Percentiles rank a stretch among this genome's conserved stretches.
phyloP scores from a whole-genome alignment of 371 early-diverging fungal genomes.

The Quaeritorhiza haematococci region DNA sequence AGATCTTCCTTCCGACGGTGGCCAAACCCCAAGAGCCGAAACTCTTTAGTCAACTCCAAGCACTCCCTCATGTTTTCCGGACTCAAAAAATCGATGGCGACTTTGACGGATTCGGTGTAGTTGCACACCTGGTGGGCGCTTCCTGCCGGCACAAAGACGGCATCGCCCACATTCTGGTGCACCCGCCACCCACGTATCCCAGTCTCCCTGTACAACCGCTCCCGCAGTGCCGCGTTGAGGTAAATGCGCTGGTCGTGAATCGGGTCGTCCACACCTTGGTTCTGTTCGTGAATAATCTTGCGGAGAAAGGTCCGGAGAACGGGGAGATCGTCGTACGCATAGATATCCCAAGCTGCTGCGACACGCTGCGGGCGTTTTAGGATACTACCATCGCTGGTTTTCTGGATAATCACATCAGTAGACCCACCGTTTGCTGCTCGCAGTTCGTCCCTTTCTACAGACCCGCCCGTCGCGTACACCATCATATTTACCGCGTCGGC shows the following conservation, averaged over 20 bases:
- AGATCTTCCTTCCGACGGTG: constrained; percentile 44
- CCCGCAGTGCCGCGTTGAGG: constrained; percentile 41
- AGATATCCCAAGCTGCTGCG: constrained; percentile 71
- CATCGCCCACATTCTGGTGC: constrained; percentile 61
- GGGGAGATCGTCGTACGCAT: constrained; percentile 36
- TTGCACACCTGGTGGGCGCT: constrained; percentile 71
- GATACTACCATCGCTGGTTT: background rate
- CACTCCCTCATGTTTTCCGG: constrained; percentile 56
- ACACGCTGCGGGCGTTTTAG: constrained; percentile 8
- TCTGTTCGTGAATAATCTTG: background rate
- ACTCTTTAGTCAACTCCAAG: constrained; percentile 41
- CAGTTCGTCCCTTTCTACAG: constrained; percentile 1
- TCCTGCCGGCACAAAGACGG: constrained; percentile 73
- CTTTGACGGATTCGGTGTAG: constrained; percentile 54
- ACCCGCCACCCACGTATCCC: constrained; percentile 50
- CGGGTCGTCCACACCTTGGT: constrained; percentile 37
- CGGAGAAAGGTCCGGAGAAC: constrained; percentile 44
- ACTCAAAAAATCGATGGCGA: constrained; percentile 66
- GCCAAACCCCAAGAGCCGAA: constrained; percentile 26
- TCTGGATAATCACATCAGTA: too few species aligned
- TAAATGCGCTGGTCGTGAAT: constrained; percentile 61
- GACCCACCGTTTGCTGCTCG: constrained; percentile 8
- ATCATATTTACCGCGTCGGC: constrained; percentile 73
- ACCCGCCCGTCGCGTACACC: constrained; percentile 36
- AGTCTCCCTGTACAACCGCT: constrained; percentile 27